Evolutionary conservation across 1,284 basidiomycete species (phyloP).

Genomic region (Ceratobasidium sp.): DNA sequence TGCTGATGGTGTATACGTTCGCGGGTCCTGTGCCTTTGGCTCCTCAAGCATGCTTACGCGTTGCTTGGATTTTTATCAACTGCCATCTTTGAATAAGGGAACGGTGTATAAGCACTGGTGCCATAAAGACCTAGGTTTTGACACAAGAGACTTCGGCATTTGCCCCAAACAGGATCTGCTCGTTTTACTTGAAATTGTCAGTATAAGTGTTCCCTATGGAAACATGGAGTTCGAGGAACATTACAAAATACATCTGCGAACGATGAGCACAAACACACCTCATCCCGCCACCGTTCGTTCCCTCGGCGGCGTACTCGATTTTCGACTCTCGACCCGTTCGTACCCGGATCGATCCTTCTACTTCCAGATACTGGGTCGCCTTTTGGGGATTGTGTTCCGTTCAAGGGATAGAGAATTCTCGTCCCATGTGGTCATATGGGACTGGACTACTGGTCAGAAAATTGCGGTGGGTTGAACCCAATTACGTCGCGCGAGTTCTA

Average conservation of each 20-base stretch:
- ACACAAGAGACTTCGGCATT: constrained; percentile 5
- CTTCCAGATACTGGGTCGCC: constrained; percentile 13
- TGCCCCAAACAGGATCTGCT: constrained; percentile 13
- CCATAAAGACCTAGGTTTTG: constrained; percentile 12
- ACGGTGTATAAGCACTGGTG: constrained; percentile 3
- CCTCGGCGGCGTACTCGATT: background rate
- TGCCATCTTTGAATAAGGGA: constrained; percentile 23
- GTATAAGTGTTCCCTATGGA: background rate
- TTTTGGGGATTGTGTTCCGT: constrained; percentile 16
- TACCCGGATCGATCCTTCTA: constrained; percentile 13
- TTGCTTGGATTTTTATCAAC: constrained; percentile 18
- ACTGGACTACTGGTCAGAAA: constrained; percentile 20
- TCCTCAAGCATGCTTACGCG: background rate
- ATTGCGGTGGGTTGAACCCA: background rate
- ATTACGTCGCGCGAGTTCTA: background rate
- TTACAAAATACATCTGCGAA: constrained; percentile 16
- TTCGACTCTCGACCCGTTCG: background rate
- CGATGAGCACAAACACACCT: constrained; percentile 15
- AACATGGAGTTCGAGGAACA: constrained; percentile 1
- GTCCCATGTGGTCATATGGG: constrained; percentile 23
- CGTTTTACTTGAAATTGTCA: background rate
- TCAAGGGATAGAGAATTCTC: background rate
- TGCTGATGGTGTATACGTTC: constrained; percentile 17
- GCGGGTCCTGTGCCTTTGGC: background rate
- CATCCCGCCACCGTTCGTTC: background rate